These are phyloP conservation scores for Alternaria ethzedia DNA, from an alignment of 2,329 filamentous ascomycete species.

Conservation along the genomic window DNA sequence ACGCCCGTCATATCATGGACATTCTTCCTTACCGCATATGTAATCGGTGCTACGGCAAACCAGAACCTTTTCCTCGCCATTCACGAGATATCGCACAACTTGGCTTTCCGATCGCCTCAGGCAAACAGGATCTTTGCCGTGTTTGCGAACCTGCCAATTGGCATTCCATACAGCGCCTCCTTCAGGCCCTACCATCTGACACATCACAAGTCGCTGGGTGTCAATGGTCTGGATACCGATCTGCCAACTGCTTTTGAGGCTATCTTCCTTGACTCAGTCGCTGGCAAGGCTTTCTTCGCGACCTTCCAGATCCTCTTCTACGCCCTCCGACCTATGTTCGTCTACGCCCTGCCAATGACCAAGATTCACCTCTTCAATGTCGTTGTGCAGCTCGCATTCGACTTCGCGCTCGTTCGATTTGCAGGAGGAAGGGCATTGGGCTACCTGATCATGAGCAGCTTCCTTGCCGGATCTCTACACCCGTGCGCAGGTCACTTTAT, in stretches of 20 bases:
- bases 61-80: slow-evolving; percentile 99
- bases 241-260: slow-evolving; percentile 92
- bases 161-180: slow-evolving; percentile 91
- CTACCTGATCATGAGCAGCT: slow-evolving; percentile 88
- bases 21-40: slow-evolving; percentile 87
- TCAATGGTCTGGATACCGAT: slow-evolving; percentile 94
- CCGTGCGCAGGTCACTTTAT: slow-evolving; percentile 98
- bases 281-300: slow-evolving; percentile 98
- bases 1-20: slow-evolving; percentile 81
- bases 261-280: slow-evolving; percentile 89
- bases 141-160: slow-evolving; percentile 94
- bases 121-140: slow-evolving; percentile 89
- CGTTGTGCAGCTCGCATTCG: slow-evolving; percentile 75
- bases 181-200: slow-evolving; percentile 98
- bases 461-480: slow-evolving; percentile 91
- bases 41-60: slow-evolving; percentile 93
- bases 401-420: slow-evolving; percentile 69
- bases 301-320: slow-evolving; percentile 99
- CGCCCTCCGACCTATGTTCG: slow-evolving; percentile 90
- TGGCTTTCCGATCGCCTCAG: slow-evolving; percentile 82
- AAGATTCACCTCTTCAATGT: slow-evolving; percentile 85
- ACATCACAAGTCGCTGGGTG: slow-evolving; percentile 97
- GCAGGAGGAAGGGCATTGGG: slow-evolving; percentile 70
- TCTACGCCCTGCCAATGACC: slow-evolving; percentile 89
- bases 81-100: slow-evolving; percentile 97